Evolutionary conservation across 495 filamentous ascomycete species (phyloP), one percentile per base, ranked within the genome.

Genomic region (Jackrogersella minutella): DNA sequence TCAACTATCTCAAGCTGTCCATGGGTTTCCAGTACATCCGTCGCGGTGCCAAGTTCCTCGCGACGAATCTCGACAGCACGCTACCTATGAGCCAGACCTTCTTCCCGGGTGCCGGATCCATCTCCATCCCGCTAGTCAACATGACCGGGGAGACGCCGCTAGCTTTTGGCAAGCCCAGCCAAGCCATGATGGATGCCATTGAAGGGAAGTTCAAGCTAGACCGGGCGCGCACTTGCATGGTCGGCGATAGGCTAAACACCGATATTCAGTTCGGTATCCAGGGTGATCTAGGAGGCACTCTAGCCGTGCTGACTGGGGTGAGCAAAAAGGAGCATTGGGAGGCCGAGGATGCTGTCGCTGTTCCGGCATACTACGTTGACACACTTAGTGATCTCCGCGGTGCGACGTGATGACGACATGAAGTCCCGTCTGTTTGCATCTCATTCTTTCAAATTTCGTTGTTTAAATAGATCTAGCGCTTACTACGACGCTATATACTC

Each of bases 151-250:
- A 85, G 77, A 80, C 89, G 69, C 93, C 94, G 1, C 72, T 91
- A 31, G 86, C 91, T 5, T 77, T 97, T 41, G 95, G 95, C 8
- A 99, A 99, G 78, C 96, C 95, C 3, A 96, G 91, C 66, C 91
- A 97, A 80, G 93, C 93, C 9, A 98, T 99, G 95, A 97, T 99
- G 95, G 93, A 97, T 78, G 91, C 96, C 5, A 90, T 99, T 71
- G 94, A 98, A 81, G 94, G 94, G 30, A 97, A 94, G 77, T 97
- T 97, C 73, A 80, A 85, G 55, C 90, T 99, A 52, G 91, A 98
- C 73, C 86, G 93, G 36, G 87, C 81, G 43, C 87, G 86, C 50
- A 88, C 96, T 1, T 98, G 96, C 75, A 99, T 99, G 96, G 87
- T 99, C 26, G 95, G 95, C 3, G 95, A 99, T 78, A 85, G 95